These are phyloP conservation scores for Draba incana DNA, from an alignment of 345 rosid genomes.

Conservation along the genomic window DNA sequence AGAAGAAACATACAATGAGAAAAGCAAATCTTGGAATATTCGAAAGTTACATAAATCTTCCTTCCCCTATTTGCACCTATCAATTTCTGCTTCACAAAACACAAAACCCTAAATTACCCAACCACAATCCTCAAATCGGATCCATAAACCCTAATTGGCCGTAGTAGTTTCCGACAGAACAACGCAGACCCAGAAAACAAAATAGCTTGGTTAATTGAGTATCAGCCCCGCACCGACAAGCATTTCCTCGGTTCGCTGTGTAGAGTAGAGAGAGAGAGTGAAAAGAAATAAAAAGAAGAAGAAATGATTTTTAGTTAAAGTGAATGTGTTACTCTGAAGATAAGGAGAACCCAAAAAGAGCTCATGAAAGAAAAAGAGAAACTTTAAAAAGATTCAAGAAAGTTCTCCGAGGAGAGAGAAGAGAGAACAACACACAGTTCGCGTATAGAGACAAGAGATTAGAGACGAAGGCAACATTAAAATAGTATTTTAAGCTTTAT, in stretches of 20 bases:
- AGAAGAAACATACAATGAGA: slow-evolving; percentile 24
- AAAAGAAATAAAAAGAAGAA: slow-evolving; percentile 12
- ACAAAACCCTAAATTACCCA: slow-evolving; percentile 34
- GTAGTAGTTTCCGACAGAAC: neutral
- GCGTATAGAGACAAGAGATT: slow-evolving; percentile 41
- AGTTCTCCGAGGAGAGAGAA: slow-evolving; percentile 22
- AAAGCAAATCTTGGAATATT: slow-evolving; percentile 13
- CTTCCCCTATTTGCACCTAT: neutral
- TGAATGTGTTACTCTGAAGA: slow-evolving; percentile 18
- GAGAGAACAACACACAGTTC: slow-evolving; percentile 5
- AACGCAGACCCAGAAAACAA: slow-evolving; percentile 22
- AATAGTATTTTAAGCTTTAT: slow-evolving; percentile 9
- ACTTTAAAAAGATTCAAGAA: slow-evolving; percentile 38
- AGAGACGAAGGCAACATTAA: slow-evolving; percentile 38
- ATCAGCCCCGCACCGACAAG: slow-evolving; percentile 29
- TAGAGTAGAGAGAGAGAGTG: slow-evolving; percentile 30
- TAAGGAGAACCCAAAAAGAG: slow-evolving; percentile 37
- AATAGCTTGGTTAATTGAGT: slow-evolving; percentile 20
- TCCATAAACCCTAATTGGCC: neutral
- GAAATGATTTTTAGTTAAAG: slow-evolving; percentile 35
- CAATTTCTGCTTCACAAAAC: neutral
- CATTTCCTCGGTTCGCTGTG: slow-evolving; percentile 16
- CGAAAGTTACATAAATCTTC: slow-evolving; percentile 22
- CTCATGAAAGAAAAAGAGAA: slow-evolving; percentile 7
- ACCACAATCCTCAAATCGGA: slow-evolving; percentile 8